Evolutionary conservation across 305 asterid species (phyloP).

Genomic region (Solanum hybrid): DNA sequence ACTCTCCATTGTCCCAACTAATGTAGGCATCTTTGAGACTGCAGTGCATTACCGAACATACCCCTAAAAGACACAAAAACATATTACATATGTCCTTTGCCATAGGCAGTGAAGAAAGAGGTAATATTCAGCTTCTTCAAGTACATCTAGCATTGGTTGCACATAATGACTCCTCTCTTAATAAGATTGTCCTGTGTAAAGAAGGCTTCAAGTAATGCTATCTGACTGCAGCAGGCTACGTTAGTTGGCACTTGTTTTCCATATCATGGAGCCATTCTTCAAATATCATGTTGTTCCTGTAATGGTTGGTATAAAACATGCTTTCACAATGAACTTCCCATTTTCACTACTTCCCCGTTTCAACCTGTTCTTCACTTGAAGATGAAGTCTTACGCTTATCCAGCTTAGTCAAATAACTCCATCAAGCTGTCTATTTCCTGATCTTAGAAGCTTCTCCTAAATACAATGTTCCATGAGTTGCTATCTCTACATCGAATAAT

Average conservation of each 20-base stretch:
- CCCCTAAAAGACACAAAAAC: not conserved
- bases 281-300: not conserved
- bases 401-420: not conserved
- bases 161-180: not conserved
- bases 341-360: not conserved
- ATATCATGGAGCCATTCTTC: not conserved
- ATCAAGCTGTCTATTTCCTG: not conserved
- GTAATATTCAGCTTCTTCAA: not conserved
- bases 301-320: not conserved
- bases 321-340: not conserved
- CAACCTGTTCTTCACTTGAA: not conserved
- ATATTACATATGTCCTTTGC: not conserved
- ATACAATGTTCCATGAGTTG: not conserved
- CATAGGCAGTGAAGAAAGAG: not conserved
- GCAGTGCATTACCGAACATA: not conserved
- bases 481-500: not conserved
- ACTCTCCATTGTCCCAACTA: not conserved
- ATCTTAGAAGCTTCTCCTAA: not conserved
- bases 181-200: not conserved
- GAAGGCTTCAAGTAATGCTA: not conserved
- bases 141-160: not conserved
- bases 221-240: not conserved
- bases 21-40: not conserved
- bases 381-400: not conserved
- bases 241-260: not conserved